These are phyloP conservation scores for Amborella trichopoda DNA, from an alignment of 164 flowering plant species.

Conservation along the genomic window DNA sequence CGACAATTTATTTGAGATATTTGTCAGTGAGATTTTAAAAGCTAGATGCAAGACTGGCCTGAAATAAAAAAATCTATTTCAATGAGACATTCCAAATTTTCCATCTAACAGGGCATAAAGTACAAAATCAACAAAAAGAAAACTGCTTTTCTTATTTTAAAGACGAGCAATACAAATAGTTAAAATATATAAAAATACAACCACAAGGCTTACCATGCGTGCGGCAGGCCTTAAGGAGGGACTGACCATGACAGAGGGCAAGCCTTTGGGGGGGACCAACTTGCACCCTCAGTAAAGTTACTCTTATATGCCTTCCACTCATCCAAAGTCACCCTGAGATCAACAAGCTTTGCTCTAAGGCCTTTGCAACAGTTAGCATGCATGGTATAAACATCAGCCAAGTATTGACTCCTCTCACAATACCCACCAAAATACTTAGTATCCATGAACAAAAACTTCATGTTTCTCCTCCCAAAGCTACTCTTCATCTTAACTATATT, in stretches of 20 bases:
- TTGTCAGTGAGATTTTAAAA: no score
- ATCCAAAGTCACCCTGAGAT: conserved; percentile 23
- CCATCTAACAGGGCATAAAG: no score
- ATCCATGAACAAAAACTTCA: conserved; percentile 14
- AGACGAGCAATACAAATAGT: no score
- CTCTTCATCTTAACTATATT: conserved; percentile 8
- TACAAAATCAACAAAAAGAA: no score
- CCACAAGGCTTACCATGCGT: no score
- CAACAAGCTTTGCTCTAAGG: conserved; percentile 19
- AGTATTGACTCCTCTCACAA: conserved; percentile 15
- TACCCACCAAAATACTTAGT: conserved; percentile 18
- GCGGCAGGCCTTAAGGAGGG: no score
- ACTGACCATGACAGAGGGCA: conserved; percentile 1
- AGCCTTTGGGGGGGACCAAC: conserved; percentile 1
- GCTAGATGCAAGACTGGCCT: no score
- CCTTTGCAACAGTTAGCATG: conserved; percentile 30
- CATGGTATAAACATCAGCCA: conserved; percentile 17
- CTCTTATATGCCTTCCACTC: conserved; percentile 19
- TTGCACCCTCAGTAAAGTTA: conserved; percentile 6
- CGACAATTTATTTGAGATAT: no score
- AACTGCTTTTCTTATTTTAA: no score
- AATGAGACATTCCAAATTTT: no score
- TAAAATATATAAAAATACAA: no score
- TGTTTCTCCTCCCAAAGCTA: neutral
- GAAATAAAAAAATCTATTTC: no score